phyloP scores from a whole-genome alignment of 2,329 filamentous ascomycete species.

The Colletotrichum lini region DNA sequence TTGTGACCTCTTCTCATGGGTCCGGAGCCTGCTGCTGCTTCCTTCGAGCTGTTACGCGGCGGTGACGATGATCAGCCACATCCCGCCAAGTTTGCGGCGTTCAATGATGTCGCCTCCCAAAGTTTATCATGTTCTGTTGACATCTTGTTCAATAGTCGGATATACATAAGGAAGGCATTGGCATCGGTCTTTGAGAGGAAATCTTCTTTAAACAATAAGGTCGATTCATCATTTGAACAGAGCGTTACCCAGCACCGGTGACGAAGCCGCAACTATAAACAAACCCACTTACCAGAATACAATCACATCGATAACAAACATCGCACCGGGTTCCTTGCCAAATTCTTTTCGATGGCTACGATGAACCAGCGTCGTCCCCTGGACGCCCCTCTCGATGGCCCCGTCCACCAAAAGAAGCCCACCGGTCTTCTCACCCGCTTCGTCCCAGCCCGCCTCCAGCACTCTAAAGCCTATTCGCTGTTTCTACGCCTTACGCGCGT shows the following conservation, averaged over 20 bases:
- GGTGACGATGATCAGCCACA: slow-evolving; percentile 12
- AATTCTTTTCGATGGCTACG: neutral
- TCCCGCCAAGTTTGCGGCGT: neutral
- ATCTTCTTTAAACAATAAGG: neutral
- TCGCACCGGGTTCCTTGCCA: too few relatives aligned
- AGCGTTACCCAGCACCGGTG: neutral
- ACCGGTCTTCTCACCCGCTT: slow-evolving; percentile 44
- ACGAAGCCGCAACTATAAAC: neutral
- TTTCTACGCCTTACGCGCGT: slow-evolving; percentile 55
- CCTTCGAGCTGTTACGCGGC: neutral
- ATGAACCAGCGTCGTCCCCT: slow-evolving; percentile 3
- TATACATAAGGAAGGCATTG: neutral
- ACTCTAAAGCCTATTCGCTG: slow-evolving; percentile 43
- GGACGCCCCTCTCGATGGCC: slow-evolving; percentile 8
- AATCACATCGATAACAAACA: too few relatives aligned
- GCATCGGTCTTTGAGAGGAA: neutral
- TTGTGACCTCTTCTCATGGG: neutral
- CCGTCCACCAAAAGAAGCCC: slow-evolving; percentile 9
- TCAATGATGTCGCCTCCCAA: neutral
- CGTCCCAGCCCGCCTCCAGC: slow-evolving; percentile 41
- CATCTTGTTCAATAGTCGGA: neutral
- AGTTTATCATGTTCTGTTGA: neutral
- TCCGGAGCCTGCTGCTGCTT: neutral
- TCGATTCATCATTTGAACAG: neutral
- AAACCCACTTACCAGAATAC: neutral